Conservation (phyloP, 495 filamentous ascomycete genomes). For the Aspergillus cristatus region DNA sequence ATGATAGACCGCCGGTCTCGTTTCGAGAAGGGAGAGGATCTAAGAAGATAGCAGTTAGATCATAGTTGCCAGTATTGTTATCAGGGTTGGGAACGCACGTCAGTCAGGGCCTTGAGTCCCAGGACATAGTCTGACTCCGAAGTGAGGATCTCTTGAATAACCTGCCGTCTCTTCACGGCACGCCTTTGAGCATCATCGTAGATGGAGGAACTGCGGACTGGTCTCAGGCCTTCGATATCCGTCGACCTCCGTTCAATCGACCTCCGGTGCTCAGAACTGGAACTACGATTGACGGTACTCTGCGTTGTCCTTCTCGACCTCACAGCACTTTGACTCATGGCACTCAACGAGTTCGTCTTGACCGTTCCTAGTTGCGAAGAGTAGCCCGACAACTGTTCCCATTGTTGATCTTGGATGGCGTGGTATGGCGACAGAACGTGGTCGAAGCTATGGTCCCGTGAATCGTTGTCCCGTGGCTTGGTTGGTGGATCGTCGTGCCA, state of each 20-base stretch:
- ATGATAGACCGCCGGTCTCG: constrained; percentile 30
- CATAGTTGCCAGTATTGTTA: no score
- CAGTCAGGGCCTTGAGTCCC: constrained; percentile 75
- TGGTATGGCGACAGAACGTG: constrained; percentile 13
- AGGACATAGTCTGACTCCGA: constrained; percentile 86
- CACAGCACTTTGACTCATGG: constrained; percentile 57
- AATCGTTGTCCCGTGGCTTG: no score
- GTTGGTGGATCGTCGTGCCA: constrained; percentile 43
- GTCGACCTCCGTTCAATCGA: constrained; percentile 79
- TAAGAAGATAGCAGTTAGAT: constrained; percentile 3
- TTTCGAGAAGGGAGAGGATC: constrained; percentile 29
- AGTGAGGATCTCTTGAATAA: constrained; percentile 72
- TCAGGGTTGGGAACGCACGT: constrained; percentile 59
- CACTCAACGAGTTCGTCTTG: constrained; percentile 66
- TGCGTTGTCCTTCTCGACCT: constrained; percentile 49
- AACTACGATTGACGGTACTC: constrained; percentile 42
- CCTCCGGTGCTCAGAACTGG: constrained; percentile 43
- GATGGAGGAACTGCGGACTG: constrained; percentile 39
- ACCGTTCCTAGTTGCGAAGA: constrained; percentile 69
- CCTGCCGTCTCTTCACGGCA: constrained; percentile 61
- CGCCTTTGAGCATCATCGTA: constrained; percentile 66
- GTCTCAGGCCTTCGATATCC: constrained; percentile 46
- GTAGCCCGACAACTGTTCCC: constrained; percentile 54
- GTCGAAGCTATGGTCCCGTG: constrained; percentile 16
- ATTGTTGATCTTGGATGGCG: constrained; percentile 27